Evolutionary conservation across 2,329 filamentous ascomycete species (phyloP).

Genomic region (Colletotrichum tropicicola): DNA sequence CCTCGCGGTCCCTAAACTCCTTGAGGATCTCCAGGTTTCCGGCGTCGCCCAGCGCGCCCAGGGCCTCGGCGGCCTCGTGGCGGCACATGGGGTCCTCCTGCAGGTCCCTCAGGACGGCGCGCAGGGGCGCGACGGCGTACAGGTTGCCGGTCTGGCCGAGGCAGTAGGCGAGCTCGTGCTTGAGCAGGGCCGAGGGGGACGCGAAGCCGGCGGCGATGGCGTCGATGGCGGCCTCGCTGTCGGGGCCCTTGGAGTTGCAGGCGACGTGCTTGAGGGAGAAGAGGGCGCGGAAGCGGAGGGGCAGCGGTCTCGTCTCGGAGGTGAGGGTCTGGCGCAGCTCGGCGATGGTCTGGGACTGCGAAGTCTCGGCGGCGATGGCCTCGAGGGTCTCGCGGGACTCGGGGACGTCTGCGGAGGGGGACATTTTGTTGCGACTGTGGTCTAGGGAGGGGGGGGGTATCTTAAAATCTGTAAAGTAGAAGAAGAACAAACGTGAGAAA

Average conservation of each 20-base stretch:
- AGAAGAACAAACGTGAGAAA: neutral
- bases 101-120: constrained; percentile 77
- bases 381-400: constrained; percentile 27
- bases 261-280: constrained; percentile 98
- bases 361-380: constrained; percentile 24
- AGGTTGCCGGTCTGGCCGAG: constrained; percentile 88
- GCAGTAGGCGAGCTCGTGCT: constrained; percentile 98
- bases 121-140: constrained; percentile 77
- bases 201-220: constrained; percentile 89
- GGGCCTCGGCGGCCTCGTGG: constrained; percentile 94
- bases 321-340: constrained; percentile 79
- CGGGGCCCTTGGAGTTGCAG: constrained; percentile 70
- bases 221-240: constrained; percentile 66
- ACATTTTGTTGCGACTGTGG: constrained; percentile 31
- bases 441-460: neutral
- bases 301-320: constrained; percentile 83
- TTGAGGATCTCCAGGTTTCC: constrained; percentile 79
- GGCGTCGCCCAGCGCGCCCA: constrained; percentile 84
- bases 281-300: constrained; percentile 91
- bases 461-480: too few species aligned
- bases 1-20: constrained; percentile 76
- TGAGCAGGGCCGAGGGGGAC: constrained; percentile 88
- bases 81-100: constrained; percentile 94
- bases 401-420: constrained; percentile 32
- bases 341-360: constrained; percentile 50